Base-by-base conservation (phyloP, 129 eudicot genomes). In the Centella asiatica region DNA sequence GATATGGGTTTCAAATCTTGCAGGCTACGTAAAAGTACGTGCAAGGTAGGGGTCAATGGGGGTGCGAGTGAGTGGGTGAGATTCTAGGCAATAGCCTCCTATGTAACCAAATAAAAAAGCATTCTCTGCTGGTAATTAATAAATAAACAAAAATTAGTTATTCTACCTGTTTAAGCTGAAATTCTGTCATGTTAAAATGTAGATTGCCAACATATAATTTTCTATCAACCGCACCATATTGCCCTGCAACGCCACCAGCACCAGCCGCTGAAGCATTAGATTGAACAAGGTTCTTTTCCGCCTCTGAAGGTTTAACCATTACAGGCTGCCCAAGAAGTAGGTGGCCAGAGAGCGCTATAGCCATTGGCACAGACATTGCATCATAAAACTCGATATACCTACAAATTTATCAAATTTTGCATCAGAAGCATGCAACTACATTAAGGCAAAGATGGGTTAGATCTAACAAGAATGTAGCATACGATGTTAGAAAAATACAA, bases 271-370 rank as follows among this genome's bases (percentile, higher is more conserved):
- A 19, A 73, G 95, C 76, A 62, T 66, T 89, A 65, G 97, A 78
- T 62, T 85, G 97, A 47, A 85, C 97, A 78, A 89, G 97, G 68
- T 89, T 89, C 81, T 89, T 89, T 66, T 85, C 97, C 25, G 97
- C 95, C 73, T 89, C 97, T 1, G 95, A 89, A 63, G 97, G 97
- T 74, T 89, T 89, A 28, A 85, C 97, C 97, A 89, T 89, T 22
- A 89, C 85, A 29, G 97, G 97, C 36, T 89, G 97, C 26, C 97
- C 93, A 56, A 83, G 81, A 68, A 90, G 87, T 49, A 85, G 81
- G 64, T 81, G 97, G 24, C 97, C 97, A 51, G 95, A 80, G 1
- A 90, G 64, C 32, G 97, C 85, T 60, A 90, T 90, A 40, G 97
- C 95, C 93, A 83, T 86, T 13, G 97, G 95, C 29, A 90, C 97